Conservation (phyloP, 164 flowering plant genomes). For the Akebia trifoliata region DNA sequence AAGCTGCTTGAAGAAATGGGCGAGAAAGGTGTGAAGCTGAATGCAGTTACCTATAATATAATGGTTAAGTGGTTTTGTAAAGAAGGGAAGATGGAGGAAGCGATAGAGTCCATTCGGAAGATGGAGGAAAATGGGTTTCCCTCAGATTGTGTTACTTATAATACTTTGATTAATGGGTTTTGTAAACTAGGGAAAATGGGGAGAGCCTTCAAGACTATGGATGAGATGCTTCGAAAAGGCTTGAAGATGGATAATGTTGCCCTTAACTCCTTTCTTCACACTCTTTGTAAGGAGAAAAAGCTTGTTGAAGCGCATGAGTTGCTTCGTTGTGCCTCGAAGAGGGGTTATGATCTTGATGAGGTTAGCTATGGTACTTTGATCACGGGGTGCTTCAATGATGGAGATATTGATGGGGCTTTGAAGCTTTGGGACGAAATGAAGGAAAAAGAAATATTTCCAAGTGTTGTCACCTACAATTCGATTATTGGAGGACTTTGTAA, state of each 20-base stretch:
- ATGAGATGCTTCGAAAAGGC: slow-evolving; percentile 61
- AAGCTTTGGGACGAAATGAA: slow-evolving; percentile 83
- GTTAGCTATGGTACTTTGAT: slow-evolving; percentile 84
- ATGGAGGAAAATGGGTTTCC: slow-evolving; percentile 63
- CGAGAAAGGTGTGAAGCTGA: slow-evolving; percentile 48
- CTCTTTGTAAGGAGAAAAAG: slow-evolving; percentile 54
- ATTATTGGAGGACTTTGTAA: slow-evolving; percentile 69
- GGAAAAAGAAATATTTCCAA: slow-evolving; percentile 55
- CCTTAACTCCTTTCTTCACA: slow-evolving; percentile 53
- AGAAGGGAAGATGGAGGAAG: slow-evolving; percentile 67
- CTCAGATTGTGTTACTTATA: slow-evolving; percentile 64
- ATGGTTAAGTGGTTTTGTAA: slow-evolving; percentile 63
- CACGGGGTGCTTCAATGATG: slow-evolving; percentile 50
- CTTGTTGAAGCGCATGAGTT: slow-evolving; percentile 53
- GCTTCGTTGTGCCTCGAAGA: slow-evolving; percentile 37
- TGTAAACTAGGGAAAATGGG: slow-evolving; percentile 55
- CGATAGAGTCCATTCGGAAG: slow-evolving; percentile 29
- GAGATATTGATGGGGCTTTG: slow-evolving; percentile 48
- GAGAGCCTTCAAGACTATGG: slow-evolving; percentile 61
- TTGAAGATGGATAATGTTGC: slow-evolving; percentile 64
- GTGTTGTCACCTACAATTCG: slow-evolving; percentile 54
- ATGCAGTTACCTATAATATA: slow-evolving; percentile 51
- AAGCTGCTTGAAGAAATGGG: slow-evolving; percentile 55
- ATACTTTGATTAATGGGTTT: slow-evolving; percentile 66
- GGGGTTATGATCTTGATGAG: slow-evolving; percentile 67